Evolutionary conservation across 768 basidiomycete species (phyloP).

Genomic region (Pleurotus tuoliensis): DNA sequence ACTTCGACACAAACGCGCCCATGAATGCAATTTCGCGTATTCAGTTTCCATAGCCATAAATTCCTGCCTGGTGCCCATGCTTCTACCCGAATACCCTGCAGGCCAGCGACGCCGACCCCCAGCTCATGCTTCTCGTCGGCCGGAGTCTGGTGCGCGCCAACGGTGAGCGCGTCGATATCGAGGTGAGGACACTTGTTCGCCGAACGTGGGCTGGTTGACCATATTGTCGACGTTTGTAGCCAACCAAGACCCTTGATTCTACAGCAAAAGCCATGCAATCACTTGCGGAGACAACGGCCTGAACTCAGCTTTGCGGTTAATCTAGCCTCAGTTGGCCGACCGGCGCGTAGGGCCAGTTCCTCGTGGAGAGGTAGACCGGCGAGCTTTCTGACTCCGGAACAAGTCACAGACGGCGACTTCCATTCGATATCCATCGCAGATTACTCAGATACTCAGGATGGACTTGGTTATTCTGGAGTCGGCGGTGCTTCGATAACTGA

Average conservation of each 20-base stretch:
- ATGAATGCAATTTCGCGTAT: slow-evolving; percentile 7
- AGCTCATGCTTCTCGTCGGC: neutral
- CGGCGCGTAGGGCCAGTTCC: neutral
- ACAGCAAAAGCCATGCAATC: neutral
- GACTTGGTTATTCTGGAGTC: neutral
- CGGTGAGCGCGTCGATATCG: neutral
- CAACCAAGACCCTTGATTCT: no score
- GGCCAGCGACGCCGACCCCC: neutral
- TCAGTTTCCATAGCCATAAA: slow-evolving; percentile 4
- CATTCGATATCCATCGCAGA: neutral
- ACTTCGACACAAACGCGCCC: neutral
- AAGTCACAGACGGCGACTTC: neutral
- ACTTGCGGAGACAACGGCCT: neutral
- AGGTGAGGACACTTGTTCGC: no score
- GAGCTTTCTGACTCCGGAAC: neutral
- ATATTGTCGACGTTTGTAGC: no score
- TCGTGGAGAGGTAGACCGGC: neutral
- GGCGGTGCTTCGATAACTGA: neutral
- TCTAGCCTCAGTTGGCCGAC: neutral
- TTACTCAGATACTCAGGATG: neutral
- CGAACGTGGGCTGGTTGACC: no score
- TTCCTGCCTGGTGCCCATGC: neutral
- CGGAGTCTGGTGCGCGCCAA: neutral
- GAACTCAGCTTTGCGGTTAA: neutral
- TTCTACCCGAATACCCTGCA: neutral